These are phyloP conservation scores for Lolium perenne DNA, from an alignment of 176 grass and related monocot genomes.

Conservation along the genomic window DNA sequence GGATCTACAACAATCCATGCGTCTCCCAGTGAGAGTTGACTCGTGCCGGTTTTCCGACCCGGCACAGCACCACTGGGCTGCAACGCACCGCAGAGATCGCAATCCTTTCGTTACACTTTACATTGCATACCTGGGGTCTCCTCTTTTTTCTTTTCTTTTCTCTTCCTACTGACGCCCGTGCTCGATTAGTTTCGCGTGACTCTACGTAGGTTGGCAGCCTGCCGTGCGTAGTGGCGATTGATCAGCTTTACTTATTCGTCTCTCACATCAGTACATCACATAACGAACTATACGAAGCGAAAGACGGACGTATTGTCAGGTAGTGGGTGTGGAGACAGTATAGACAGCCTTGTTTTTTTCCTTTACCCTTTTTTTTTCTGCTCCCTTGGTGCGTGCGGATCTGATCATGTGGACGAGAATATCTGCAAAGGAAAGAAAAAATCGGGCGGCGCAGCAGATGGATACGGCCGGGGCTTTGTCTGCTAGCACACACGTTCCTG, in stretches of 20 bases:
- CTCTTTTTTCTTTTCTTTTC: neutral
- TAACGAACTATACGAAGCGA: neutral
- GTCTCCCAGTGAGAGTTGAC: conserved; percentile 30
- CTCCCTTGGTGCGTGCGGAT: neutral
- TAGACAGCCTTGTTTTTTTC: neutral
- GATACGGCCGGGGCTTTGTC: conserved; percentile 27
- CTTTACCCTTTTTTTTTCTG: neutral
- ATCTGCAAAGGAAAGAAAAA: neutral
- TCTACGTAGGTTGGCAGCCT: neutral
- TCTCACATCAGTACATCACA: conserved; percentile 22
- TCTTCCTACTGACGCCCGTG: neutral
- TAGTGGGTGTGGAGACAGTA: conserved; percentile 25
- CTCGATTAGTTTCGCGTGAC: neutral
- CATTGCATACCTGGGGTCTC: neutral
- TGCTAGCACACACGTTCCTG: conserved; percentile 12
- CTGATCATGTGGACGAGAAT: neutral
- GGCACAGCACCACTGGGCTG: neutral
- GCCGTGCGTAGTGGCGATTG: neutral
- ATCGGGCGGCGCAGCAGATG: neutral
- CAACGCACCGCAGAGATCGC: neutral
- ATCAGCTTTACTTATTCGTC: neutral
- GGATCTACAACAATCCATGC: neutral
- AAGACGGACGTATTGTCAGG: neutral
- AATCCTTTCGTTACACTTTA: neutral
- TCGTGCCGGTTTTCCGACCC: conserved; percentile 16